Percentiles rank a stretch among this genome's conserved stretches.
phyloP scores from a whole-genome alignment of 1,284 basidiomycete genomes.

The Coniferiporia sulphurascens region DNA sequence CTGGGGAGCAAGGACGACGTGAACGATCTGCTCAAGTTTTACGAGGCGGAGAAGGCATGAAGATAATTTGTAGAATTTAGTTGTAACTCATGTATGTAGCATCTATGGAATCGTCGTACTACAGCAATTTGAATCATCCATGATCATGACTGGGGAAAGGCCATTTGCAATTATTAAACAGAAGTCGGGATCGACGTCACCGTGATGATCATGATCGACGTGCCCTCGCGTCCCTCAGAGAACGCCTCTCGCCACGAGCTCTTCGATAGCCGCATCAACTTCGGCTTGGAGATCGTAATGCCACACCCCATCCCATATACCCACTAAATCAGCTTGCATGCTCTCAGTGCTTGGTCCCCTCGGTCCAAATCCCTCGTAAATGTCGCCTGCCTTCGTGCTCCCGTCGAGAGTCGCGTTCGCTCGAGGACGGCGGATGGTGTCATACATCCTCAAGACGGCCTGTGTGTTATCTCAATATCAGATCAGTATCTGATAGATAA shows the following conservation, averaged over 20 bases:
- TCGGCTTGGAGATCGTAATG: slow-evolving; percentile 40
- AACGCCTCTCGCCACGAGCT: slow-evolving; percentile 17
- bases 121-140: too few relatives aligned
- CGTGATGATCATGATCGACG: neutral
- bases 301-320: slow-evolving; percentile 46
- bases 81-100: neutral
- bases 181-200: neutral
- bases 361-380: slow-evolving; percentile 36
- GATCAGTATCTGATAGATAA: neutral
- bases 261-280: slow-evolving; percentile 25
- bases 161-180: neutral
- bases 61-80: neutral
- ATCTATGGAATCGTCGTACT: neutral
- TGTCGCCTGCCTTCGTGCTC: slow-evolving; percentile 18
- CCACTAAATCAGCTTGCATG: slow-evolving; percentile 31
- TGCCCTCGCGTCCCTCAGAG: neutral
- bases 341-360: slow-evolving; percentile 25
- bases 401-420: slow-evolving; percentile 14
- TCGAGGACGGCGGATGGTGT: slow-evolving; percentile 16
- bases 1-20: slow-evolving; percentile 95
- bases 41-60: slow-evolving; percentile 30
- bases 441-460: slow-evolving; percentile 16
- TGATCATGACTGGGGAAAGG: neutral
- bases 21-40: slow-evolving; percentile 82
- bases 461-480: slow-evolving; percentile 17